These are phyloP conservation scores for Ophiostoma himal-ulmi DNA, from an alignment of 2,329 filamentous ascomycete genomes.

Conservation along the genomic window DNA sequence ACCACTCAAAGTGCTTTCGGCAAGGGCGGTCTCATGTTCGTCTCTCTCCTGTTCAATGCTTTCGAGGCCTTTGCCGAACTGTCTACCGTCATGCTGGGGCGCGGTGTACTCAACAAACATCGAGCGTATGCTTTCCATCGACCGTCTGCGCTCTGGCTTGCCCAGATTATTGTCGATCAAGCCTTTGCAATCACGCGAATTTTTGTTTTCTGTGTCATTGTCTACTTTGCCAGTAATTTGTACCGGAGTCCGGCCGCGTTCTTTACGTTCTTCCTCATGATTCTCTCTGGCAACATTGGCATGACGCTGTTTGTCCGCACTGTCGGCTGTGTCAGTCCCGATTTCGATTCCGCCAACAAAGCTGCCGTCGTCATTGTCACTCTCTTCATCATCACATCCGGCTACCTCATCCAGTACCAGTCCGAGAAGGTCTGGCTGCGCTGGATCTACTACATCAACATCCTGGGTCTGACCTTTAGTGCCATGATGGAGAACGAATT, in stretches of 20 bases:
- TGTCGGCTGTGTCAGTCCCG: conserved; percentile 66
- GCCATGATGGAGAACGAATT: conserved; percentile 87
- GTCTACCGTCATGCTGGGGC: conserved; percentile 60
- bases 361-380: conserved; percentile 74
- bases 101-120: conserved; percentile 77
- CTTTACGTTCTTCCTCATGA: conserved; percentile 69
- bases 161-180: conserved; percentile 73
- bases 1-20: conserved; percentile 68
- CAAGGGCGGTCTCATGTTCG: conserved; percentile 75
- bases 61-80: conserved; percentile 80
- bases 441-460: conserved; percentile 78
- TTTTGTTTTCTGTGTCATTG: conserved; percentile 64
- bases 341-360: conserved; percentile 82
- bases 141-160: conserved; percentile 76
- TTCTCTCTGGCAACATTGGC: conserved; percentile 61
- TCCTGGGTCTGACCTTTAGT: conserved; percentile 66
- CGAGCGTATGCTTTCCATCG: conserved; percentile 76
- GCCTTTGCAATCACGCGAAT: conserved; percentile 67
- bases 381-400: conserved; percentile 72
- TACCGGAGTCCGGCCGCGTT: conserved; percentile 67
- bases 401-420: conserved; percentile 77
- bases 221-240: conserved; percentile 73
- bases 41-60: conserved; percentile 76
- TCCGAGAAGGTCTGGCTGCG: conserved; percentile 68
- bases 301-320: conserved; percentile 77